Conservation (phyloP, 306 rosid genomes). For the Cyamopsis tetragonoloba region DNA sequence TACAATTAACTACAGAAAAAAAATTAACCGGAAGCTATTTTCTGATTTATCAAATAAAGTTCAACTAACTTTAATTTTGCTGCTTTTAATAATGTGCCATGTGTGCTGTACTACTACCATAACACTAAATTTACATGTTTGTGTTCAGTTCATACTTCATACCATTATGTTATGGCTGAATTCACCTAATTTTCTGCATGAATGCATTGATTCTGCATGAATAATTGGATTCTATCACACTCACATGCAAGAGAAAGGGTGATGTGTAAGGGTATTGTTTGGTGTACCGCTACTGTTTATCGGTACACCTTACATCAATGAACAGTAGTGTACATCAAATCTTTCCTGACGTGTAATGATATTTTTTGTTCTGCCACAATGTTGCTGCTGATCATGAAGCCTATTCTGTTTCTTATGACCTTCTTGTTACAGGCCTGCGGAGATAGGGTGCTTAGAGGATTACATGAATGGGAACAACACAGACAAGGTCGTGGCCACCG, state of each 20-base stretch:
- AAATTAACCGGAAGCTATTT: neutral
- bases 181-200: neutral
- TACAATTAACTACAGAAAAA: neutral
- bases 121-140: neutral
- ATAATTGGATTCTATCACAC: no score
- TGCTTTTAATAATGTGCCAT: neutral
- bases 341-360: no score
- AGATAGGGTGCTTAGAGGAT: slow-evolving; percentile 75
- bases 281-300: no score
- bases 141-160: neutral
- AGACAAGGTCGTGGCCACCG: slow-evolving; percentile 72
- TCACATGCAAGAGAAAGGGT: neutral
- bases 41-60: no score
- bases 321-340: no score
- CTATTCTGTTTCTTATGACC: neutral
- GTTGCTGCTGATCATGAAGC: neutral
- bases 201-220: no score
- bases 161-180: neutral
- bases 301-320: no score
- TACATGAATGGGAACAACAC: slow-evolving; percentile 92
- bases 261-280: no score
- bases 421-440: slow-evolving; percentile 69
- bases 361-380: neutral
- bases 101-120: neutral
- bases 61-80: no score